Base-by-base conservation (phyloP, 768 basidiomycete genomes). In the Suillus luteus region DNA sequence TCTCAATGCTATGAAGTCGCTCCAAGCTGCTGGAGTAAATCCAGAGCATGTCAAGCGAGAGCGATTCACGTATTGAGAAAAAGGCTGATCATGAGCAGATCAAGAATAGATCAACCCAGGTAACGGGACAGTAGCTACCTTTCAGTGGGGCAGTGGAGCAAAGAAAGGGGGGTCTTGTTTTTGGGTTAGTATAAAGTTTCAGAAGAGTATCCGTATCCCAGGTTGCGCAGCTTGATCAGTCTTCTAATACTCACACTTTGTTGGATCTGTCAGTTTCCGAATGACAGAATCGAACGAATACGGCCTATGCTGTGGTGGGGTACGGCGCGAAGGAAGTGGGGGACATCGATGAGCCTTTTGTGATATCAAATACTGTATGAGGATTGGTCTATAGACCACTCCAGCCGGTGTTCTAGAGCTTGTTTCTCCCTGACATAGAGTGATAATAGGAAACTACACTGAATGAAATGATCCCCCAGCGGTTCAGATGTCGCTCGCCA, bases 41-140 rank as follows among this genome's bases (percentile, higher is more conserved):
- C 63, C 68, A 17, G 70, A 72, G 64, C 60, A 35, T 19, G 71
- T 73, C 3, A 43, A 64, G 11, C 68, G 71, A 54, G 71, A 71
- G 62, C 58, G 71, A 19, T 71, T 73, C 55, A 71, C 72, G 14
- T 75, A 67, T 31, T 73, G 59, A 46, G 12, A 57, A 37, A 24
- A 33, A 55, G 35, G 11, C 9, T 15, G 31, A 31, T 31, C 31
- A 31, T 31, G 24, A 27, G 24, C 14, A 15, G 49, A 51, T n/a
- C n/a, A 14, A 48, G 48, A 41, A 14, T 43, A 43, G 41, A 19
- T 48, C n/a, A 3, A 48, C 38, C 12, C 12, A 22, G 37, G 7
- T 37, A 12, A 7, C 14, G 19, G 33, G 31, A 31, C 10, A 5
- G 10, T 35, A n/a, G 5, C n/a, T 54, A 17, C 52, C 51, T 52